These are phyloP conservation scores for Gloeostereum incarnatum DNA, from an alignment of 768 basidiomycete species.

Conservation along the genomic window DNA sequence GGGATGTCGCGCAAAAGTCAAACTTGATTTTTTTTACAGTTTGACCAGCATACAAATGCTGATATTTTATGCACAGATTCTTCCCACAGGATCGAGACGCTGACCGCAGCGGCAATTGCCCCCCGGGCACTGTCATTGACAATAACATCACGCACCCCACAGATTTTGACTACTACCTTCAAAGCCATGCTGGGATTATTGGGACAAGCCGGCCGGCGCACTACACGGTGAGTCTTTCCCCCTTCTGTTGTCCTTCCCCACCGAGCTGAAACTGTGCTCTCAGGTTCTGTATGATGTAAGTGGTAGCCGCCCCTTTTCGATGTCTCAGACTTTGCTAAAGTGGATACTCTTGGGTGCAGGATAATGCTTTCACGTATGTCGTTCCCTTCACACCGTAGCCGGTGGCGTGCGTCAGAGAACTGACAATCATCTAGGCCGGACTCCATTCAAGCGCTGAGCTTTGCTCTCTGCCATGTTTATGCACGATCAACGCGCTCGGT, in stretches of 20 bases:
- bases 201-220: slow-evolving; percentile 15
- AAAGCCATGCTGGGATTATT: slow-evolving; percentile 44
- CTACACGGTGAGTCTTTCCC: slow-evolving; percentile 23
- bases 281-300: slow-evolving; percentile 2
- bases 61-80: slow-evolving; percentile 24
- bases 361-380: slow-evolving; percentile 21
- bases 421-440: no score
- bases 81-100: slow-evolving; percentile 45
- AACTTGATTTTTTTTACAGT: slow-evolving; percentile 86
- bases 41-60: slow-evolving; percentile 26
- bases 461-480: slow-evolving; percentile 41
- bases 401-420: background rate
- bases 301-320: background rate
- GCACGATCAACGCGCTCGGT: slow-evolving; percentile 47
- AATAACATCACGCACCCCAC: slow-evolving; percentile 67
- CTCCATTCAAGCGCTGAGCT: slow-evolving; percentile 38
- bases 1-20: no score
- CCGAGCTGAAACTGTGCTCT: background rate
- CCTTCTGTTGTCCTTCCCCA: background rate
- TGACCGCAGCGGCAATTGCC: slow-evolving; percentile 65
- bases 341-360: slow-evolving; percentile 36
- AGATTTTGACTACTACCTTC: slow-evolving; percentile 55
- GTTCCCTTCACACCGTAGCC: background rate
- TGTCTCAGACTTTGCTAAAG: slow-evolving; percentile 19
- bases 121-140: slow-evolving; percentile 75